phyloP scores from a whole-genome alignment of 73 alveolate species.

The Tetrahymena thermophila region DNA sequence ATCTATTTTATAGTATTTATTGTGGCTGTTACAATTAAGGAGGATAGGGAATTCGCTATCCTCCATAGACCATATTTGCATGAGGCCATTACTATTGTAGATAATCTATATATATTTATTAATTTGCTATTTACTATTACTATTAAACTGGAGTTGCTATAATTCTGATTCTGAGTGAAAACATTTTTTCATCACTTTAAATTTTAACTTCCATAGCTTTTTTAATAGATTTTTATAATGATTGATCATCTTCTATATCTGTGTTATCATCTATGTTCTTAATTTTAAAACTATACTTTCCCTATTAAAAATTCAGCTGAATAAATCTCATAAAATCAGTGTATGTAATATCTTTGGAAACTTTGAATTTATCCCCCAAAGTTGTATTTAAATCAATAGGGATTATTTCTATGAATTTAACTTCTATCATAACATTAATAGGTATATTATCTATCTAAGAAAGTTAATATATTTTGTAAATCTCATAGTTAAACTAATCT shows the following conservation, averaged over 20 bases:
- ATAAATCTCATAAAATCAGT: neutral
- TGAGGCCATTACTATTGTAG: neutral
- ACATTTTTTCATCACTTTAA: neutral
- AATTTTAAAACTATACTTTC: neutral
- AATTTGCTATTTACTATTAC: neutral
- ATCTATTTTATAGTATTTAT: neutral
- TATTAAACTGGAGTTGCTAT: neutral
- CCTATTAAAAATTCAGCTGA: neutral
- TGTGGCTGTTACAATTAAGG: neutral
- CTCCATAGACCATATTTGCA: neutral
- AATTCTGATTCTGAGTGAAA: neutral
- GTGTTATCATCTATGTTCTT: neutral
- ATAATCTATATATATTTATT: neutral
- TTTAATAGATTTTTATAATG: neutral
- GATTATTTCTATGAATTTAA: neutral
- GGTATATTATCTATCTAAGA: neutral
- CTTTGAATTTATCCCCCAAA: neutral
- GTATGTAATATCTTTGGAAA: neutral
- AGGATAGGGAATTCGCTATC: neutral
- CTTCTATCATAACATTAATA: neutral
- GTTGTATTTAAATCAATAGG: neutral
- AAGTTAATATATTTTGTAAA: neutral
- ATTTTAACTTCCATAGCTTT: neutral
- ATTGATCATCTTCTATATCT: neutral
- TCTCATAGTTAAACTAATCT: neutral